Conservation (phyloP, 371 early-diverging fungal genomes). For the Lichtheimia hyalospora region DNA sequence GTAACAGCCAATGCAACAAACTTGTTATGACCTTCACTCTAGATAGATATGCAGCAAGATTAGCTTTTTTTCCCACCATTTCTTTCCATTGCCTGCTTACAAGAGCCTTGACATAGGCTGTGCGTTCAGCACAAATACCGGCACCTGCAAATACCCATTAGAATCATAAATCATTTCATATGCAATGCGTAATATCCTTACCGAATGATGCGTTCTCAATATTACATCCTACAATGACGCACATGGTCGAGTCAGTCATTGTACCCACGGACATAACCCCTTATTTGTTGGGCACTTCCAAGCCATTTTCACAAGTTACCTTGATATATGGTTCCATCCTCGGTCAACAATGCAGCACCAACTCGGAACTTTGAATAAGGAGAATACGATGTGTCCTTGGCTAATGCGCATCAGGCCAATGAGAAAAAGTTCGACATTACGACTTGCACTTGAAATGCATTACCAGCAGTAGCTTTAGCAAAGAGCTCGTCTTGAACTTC, state of each 20-base stretch:
- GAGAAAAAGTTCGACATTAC: neutral
- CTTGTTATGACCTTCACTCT: conserved; percentile 69
- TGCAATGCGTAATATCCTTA: conserved; percentile 17
- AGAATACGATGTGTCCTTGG: conserved; percentile 60
- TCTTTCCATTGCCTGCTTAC: conserved; percentile 32
- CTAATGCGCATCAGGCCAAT: conserved; percentile 22
- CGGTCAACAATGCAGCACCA: conserved; percentile 73
- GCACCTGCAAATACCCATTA: conserved; percentile 42
- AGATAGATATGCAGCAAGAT: conserved; percentile 16
- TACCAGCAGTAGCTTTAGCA: conserved; percentile 11
- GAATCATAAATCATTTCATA: neutral
- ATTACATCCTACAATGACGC: conserved; percentile 64
- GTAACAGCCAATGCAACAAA: conserved; percentile 70
- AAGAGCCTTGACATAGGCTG: conserved; percentile 81
- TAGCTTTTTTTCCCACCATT: neutral
- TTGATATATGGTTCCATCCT: conserved; percentile 61
- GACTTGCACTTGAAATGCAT: neutral
- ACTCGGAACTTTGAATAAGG: conserved; percentile 88
- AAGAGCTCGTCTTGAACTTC: conserved; percentile 12
- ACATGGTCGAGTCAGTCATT: too few species aligned
- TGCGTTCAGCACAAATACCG: conserved; percentile 84
- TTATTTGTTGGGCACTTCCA: too few species aligned
- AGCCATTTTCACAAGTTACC: conserved; percentile 41
- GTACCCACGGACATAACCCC: too few species aligned
- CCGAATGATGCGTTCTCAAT: conserved; percentile 84